These are phyloP conservation scores for Coniochaeta hoffmannii DNA, from an alignment of 2,329 filamentous ascomycete genomes.

Conservation along the genomic window DNA sequence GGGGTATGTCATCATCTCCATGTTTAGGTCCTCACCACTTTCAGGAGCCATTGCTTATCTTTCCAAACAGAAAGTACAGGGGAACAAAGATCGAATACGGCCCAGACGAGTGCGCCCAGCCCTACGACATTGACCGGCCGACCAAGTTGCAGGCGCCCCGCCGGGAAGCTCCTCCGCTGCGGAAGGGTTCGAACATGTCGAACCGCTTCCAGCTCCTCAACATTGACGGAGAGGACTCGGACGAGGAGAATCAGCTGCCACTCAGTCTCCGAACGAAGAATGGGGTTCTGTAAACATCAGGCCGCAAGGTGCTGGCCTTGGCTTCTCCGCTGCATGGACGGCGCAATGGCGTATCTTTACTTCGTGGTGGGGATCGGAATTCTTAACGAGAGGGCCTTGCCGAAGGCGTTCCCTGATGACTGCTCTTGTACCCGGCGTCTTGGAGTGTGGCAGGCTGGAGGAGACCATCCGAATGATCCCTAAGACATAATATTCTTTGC, in stretches of 20 bases:
- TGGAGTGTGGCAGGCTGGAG: too few relatives aligned
- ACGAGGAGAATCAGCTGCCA: constrained; percentile 27
- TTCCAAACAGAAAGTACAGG: constrained; percentile 54
- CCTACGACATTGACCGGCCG: constrained; percentile 31
- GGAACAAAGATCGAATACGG: constrained; percentile 63
- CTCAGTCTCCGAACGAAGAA: constrained; percentile 16
- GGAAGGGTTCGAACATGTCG: constrained; percentile 28
- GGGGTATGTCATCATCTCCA: constrained; percentile 26
- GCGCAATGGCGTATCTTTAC: not conserved
- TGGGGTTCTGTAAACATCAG: constrained; percentile 18
- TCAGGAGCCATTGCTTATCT: not conserved
- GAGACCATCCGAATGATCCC: too few relatives aligned
- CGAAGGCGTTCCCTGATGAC: not conserved
- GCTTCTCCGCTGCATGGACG: not conserved
- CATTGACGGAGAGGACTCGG: constrained; percentile 30
- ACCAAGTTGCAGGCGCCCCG: constrained; percentile 9
- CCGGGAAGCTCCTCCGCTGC: constrained; percentile 20
- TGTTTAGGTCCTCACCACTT: not conserved
- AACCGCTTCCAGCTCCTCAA: constrained; percentile 59
- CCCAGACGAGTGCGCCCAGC: constrained; percentile 63
- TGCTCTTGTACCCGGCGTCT: not conserved
- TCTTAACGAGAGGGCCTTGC: not conserved
- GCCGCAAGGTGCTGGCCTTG: not conserved
- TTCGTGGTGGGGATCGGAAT: too few relatives aligned
- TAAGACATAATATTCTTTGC: too few relatives aligned